Evolutionary conservation across 1,139 yeast species (phyloP).

Genomic region (Magnusiomyces sp.): DNA sequence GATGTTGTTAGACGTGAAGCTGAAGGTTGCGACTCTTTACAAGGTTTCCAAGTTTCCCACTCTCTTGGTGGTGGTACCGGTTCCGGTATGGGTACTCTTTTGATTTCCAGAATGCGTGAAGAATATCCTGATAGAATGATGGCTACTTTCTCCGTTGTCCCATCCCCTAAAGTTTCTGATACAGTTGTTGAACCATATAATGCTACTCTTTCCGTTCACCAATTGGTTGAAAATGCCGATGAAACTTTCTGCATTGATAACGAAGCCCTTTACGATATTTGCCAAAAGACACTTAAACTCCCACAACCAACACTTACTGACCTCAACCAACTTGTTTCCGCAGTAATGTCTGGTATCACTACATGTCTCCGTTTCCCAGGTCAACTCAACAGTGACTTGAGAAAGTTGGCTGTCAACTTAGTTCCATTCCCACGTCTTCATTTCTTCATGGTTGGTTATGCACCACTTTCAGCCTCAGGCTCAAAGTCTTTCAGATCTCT

Average conservation of each 20-base stretch:
- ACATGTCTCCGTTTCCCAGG: conserved; percentile 88
- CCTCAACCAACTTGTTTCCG: conserved; percentile 71
- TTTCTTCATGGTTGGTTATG: conserved; percentile 91
- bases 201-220: conserved; percentile 87
- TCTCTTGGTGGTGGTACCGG: conserved; percentile 97
- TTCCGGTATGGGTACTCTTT: conserved; percentile 88
- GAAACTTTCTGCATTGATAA: conserved; percentile 93
- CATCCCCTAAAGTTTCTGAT: conserved; percentile 84
- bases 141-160: conserved; percentile 90
- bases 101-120: conserved; percentile 72
- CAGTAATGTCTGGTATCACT: conserved; percentile 91
- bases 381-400: conserved; percentile 81
- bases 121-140: conserved; percentile 93
- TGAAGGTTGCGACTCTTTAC: conserved; percentile 84
- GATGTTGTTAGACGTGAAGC: conserved; percentile 91
- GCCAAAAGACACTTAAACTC: conserved; percentile 75
- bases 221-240: conserved; percentile 80
- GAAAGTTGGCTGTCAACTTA: conserved; percentile 85
- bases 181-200: conserved; percentile 93
- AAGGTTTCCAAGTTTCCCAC: conserved; percentile 91
- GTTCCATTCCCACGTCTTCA: conserved; percentile 94
- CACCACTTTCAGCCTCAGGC: conserved; percentile 69
- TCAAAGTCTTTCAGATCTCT: conserved; percentile 76
- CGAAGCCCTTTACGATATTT: conserved; percentile 84
- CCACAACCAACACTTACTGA: conserved; percentile 71